phyloP scores from a whole-genome alignment of 2,329 filamentous ascomycete genomes.

The Calonectria multiphialidica region DNA sequence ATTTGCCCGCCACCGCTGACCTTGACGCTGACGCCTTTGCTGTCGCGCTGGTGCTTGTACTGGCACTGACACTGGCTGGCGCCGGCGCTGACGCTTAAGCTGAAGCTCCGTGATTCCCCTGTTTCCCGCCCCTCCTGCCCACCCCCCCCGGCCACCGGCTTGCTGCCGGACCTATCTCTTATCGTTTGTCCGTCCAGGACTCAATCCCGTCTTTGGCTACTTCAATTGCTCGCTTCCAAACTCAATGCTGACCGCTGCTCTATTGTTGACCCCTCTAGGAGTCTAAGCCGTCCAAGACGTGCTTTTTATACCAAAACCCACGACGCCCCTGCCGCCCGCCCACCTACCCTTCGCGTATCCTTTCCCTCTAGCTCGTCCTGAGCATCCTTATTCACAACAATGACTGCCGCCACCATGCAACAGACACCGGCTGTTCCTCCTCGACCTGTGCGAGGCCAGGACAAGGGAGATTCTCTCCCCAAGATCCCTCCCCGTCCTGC shows the following conservation, averaged over 20 bases:
- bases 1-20: conserved; percentile 8
- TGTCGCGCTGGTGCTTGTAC: not conserved
- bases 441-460: conserved; percentile 65
- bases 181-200: conserved; percentile 12
- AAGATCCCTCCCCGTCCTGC: conserved; percentile 83
- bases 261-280: conserved; percentile 33
- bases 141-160: conserved; percentile 7
- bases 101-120: conserved; percentile 24
- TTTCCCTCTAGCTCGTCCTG: conserved; percentile 28
- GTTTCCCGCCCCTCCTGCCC: conserved; percentile 22
- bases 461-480: conserved; percentile 65
- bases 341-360: conserved; percentile 19
- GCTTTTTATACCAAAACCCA: conserved; percentile 29
- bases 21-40: conserved; percentile 12
- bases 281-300: conserved; percentile 26
- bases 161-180: not conserved
- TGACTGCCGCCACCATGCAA: conserved; percentile 65
- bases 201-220: conserved; percentile 11
- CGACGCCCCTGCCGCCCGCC: conserved; percentile 17
- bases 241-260: conserved; percentile 41
- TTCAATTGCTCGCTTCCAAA: conserved; percentile 30
- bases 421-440: conserved; percentile 67
- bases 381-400: conserved; percentile 45
- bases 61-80: conserved; percentile 10
- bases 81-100: conserved; percentile 9